Evolutionary conservation across 257 asterid genomes (phyloP).

Genomic region (Solanum piurae): DNA sequence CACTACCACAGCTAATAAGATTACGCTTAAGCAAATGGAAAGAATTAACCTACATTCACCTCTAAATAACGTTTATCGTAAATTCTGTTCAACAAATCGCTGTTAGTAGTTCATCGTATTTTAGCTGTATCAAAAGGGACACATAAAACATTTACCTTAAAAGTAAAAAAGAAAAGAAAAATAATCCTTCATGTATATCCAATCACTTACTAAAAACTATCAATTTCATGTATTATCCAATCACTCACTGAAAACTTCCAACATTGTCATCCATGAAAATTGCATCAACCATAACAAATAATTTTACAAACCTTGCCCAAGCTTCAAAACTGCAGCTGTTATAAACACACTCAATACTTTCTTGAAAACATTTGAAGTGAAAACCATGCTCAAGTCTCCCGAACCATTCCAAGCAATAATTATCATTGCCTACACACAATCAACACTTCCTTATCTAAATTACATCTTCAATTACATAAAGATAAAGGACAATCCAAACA

Average conservation of each 20-base stretch:
- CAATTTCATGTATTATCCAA: neutral
- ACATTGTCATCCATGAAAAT: neutral
- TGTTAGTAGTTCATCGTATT: neutral
- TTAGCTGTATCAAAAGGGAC: neutral
- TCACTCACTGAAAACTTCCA: neutral
- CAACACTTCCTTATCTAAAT: neutral
- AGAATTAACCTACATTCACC: neutral
- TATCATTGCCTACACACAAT: constrained; percentile 73
- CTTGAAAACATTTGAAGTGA: constrained; percentile 56
- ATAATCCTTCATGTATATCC: neutral
- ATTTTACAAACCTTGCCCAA: constrained; percentile 73
- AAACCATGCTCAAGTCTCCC: constrained; percentile 55
- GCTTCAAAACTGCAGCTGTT: constrained; percentile 93
- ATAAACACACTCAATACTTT: constrained; percentile 90
- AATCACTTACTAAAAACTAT: neutral
- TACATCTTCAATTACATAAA: constrained; percentile 6
- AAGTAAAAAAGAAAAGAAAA: neutral
- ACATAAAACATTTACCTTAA: neutral
- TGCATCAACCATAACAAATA: neutral
- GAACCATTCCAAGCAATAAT: constrained; percentile 93
- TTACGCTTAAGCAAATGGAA: neutral
- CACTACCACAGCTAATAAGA: neutral
- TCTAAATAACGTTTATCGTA: neutral
- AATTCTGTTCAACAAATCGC: neutral
- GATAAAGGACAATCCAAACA: neutral